phyloP scores from a whole-genome alignment of 2,329 filamentous ascomycete genomes.

The Huntiella decipiens region DNA sequence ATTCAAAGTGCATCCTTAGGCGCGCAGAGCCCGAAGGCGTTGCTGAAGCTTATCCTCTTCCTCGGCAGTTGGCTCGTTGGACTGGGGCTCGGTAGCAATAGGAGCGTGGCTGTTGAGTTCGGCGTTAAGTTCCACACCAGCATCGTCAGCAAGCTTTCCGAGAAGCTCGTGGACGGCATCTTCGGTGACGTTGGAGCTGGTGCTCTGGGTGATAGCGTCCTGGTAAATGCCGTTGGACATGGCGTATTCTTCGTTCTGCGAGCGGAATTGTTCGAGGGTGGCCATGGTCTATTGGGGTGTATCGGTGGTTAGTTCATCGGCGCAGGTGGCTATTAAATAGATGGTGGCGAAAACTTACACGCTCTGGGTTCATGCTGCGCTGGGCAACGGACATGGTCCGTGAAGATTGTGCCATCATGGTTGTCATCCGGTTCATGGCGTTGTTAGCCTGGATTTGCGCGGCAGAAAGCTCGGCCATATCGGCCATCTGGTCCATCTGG shows the following conservation, averaged over 20 bases:
- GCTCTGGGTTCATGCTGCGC: constrained; percentile 39
- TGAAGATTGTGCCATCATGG: constrained; percentile 42
- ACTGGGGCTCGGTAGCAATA: constrained; percentile 38
- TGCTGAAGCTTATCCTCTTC: constrained; percentile 59
- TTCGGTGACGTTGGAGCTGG: constrained; percentile 51
- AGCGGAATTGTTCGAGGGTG: constrained; percentile 41
- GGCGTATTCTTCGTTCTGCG: constrained; percentile 44
- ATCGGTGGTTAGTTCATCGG: not conserved
- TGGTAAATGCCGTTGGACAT: constrained; percentile 61
- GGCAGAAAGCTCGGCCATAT: constrained; percentile 41
- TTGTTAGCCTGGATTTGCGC: constrained; percentile 47
- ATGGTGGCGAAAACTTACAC: constrained; percentile 18
- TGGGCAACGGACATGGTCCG: constrained; percentile 39
- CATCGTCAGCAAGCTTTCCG: constrained; percentile 72
- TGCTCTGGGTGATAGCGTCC: constrained; percentile 64
- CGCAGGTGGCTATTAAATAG: not conserved
- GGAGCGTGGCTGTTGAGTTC: constrained; percentile 45
- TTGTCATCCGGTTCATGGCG: constrained; percentile 44
- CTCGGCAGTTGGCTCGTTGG: constrained; percentile 52
- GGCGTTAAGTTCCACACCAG: constrained; percentile 61
- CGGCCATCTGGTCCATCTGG: constrained; percentile 45
- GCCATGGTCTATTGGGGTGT: constrained; percentile 28
- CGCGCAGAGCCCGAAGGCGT: constrained; percentile 35
- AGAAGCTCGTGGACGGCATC: constrained; percentile 77
- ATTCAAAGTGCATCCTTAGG: constrained; percentile 18